Evolutionary conservation across 805 yeast species (phyloP).

Genomic region (Kuraishia piskuri): DNA sequence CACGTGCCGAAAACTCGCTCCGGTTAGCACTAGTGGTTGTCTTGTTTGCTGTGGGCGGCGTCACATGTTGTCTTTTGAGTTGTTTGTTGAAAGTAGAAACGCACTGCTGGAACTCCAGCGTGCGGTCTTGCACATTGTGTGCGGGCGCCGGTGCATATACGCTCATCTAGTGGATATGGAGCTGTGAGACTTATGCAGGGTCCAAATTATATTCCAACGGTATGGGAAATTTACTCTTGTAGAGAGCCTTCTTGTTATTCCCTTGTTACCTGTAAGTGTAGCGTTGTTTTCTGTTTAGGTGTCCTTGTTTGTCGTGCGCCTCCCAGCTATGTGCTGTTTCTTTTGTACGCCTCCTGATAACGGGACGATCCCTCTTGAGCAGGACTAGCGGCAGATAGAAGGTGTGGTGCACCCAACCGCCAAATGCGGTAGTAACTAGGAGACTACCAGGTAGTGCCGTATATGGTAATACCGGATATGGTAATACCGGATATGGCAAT

Average conservation of each 20-base stretch:
- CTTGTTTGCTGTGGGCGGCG: constrained; percentile 13
- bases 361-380: background rate
- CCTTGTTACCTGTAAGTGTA: no score
- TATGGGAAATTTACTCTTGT: no score
- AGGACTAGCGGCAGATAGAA: background rate
- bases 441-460: no score
- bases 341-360: background rate
- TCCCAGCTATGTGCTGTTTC: background rate
- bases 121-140: constrained; percentile 62
- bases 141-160: constrained; percentile 17
- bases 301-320: background rate
- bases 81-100: constrained; percentile 67
- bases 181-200: background rate
- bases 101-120: constrained; percentile 88
- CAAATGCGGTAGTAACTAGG: no score
- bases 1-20: constrained; percentile 61
- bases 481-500: no score
- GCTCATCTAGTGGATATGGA: constrained; percentile 11
- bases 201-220: no score
- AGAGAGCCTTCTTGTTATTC: no score
- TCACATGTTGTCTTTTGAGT: constrained; percentile 21
- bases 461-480: no score
- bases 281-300: background rate
- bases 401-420: background rate
- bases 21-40: constrained; percentile 9